Evolutionary conservation across 305 asterid genomes (phyloP).

Genomic region (Solanum hybrid): DNA sequence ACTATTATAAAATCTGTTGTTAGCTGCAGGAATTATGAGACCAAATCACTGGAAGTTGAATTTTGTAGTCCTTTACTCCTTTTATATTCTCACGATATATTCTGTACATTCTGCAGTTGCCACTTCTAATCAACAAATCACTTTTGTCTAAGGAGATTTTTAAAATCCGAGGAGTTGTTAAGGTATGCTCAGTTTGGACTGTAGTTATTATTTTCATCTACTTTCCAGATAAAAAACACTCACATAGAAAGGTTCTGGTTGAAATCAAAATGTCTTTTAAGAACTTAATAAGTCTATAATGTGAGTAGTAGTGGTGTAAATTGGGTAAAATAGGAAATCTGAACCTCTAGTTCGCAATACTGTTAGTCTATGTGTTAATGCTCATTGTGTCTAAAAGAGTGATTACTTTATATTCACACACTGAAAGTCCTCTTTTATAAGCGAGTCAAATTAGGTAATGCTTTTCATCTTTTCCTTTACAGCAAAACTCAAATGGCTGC

Average conservation of each 20-base stretch:
- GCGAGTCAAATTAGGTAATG: neutral
- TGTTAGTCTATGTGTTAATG: neutral
- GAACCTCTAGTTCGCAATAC: neutral
- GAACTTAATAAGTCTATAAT: neutral
- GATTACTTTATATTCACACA: neutral
- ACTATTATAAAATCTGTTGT: neutral
- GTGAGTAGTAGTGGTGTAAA: neutral
- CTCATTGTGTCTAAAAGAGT: neutral
- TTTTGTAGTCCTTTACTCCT: neutral
- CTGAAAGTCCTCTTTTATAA: neutral
- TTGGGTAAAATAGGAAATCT: neutral
- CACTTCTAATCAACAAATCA: constrained; percentile 60
- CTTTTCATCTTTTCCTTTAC: constrained; percentile 7
- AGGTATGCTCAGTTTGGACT: constrained; percentile 42
- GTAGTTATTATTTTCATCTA: constrained; percentile 9
- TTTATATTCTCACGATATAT: neutral
- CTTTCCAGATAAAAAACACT: constrained; percentile 1
- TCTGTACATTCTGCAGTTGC: constrained; percentile 53
- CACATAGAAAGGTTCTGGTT: neutral
- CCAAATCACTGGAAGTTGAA: neutral
- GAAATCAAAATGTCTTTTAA: neutral
- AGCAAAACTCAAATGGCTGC: constrained; percentile 49
- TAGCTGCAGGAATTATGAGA: neutral
- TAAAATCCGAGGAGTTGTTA: constrained; percentile 49
- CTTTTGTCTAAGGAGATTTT: constrained; percentile 62